Conservation (phyloP, 257 asterid species). For the Scutellaria minor region DNA sequence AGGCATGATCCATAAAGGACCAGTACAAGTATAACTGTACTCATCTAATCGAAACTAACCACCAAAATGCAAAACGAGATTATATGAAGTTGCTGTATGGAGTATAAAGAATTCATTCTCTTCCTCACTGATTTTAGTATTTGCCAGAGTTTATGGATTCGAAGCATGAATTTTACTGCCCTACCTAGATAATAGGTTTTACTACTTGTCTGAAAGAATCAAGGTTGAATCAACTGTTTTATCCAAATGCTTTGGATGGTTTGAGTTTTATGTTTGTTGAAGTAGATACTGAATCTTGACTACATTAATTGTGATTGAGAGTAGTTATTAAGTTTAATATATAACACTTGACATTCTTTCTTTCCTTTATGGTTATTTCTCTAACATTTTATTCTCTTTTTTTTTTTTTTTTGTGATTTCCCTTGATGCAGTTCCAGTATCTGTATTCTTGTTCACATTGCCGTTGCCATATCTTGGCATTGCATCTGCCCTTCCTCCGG, state of each 20-base stretch:
- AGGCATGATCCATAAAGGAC: background rate
- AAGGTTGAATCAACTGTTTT: background rate
- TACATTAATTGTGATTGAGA: background rate
- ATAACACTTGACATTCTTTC: slow-evolving; percentile 2
- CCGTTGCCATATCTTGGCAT: slow-evolving; percentile 90
- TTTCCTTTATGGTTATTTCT: slow-evolving; percentile 3
- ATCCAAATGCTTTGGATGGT: background rate
- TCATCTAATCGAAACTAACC: background rate
- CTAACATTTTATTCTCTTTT: slow-evolving; percentile 9
- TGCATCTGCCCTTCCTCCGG: slow-evolving; percentile 85
- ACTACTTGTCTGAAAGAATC: background rate
- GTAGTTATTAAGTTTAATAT: background rate
- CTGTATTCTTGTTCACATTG: slow-evolving; percentile 83
- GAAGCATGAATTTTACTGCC: background rate
- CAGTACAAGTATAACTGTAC: background rate
- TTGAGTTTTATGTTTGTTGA: background rate
- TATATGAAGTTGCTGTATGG: background rate
- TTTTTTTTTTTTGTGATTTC: slow-evolving; percentile 3
- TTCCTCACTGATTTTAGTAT: background rate
- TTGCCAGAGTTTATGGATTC: background rate
- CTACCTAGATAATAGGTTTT: background rate
- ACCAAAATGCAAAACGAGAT: background rate
- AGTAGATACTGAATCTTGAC: background rate
- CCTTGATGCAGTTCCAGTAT: slow-evolving; percentile 69
- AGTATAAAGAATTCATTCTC: background rate